Percentiles rank a stretch among this genome's conserved stretches.
These are phyloP conservation scores for Purpureocillium lavendulum DNA, from an alignment of 2,329 filamentous ascomycete species.

Conservation along the genomic window DNA sequence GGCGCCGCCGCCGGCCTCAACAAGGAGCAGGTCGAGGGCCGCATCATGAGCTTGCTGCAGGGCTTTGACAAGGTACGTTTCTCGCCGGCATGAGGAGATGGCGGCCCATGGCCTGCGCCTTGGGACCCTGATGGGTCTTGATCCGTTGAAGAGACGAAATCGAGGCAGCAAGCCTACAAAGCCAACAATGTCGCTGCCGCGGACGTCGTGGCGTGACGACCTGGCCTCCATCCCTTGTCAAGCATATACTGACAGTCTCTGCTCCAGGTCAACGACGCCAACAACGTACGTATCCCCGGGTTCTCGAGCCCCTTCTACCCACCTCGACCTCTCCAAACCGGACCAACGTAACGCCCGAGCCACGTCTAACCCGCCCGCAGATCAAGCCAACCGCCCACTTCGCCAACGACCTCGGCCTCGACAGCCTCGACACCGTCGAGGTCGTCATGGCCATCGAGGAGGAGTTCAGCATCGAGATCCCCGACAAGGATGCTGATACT, in stretches of 20 bases:
- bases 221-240: too few species aligned
- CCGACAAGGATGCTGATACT: constrained; percentile 89
- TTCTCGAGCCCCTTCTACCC: background rate
- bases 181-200: too few species aligned
- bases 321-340: too few species aligned
- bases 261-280: constrained; percentile 56
- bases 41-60: constrained; percentile 86
- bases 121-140: too few species aligned
- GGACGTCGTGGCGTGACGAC: too few species aligned
- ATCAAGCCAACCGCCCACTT: constrained; percentile 83
- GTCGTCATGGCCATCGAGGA: constrained; percentile 99
- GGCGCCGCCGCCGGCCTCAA: constrained; percentile 71
- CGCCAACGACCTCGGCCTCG: constrained; percentile 91
- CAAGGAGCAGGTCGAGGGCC: constrained; percentile 79
- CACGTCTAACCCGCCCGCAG: constrained; percentile 37
- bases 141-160: too few species aligned
- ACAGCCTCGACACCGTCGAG: constrained; percentile 97
- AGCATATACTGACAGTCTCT: too few species aligned
- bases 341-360: too few species aligned
- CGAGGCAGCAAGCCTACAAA: too few species aligned
- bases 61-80: constrained; percentile 82
- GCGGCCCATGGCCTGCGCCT: too few species aligned
- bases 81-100: background rate
- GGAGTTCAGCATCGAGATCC: constrained; percentile 87
- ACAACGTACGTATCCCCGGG: constrained; percentile 42